Conservation (phyloP, 2,329 filamentous ascomycete genomes). For the Mollisia scopiformis region DNA sequence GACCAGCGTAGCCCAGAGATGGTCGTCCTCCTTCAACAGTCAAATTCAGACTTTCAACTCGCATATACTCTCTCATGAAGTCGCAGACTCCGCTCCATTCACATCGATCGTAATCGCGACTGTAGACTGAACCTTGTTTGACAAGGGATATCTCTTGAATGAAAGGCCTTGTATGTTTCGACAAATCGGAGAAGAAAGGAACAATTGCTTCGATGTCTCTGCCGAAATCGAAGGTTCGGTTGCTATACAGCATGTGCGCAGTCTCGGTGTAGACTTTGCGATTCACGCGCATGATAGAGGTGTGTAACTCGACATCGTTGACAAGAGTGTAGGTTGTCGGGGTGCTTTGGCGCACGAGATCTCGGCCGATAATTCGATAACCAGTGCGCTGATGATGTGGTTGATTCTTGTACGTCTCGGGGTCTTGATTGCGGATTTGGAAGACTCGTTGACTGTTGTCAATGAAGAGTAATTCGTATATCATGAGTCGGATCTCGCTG, state of each 20-base stretch:
- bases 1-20: constrained; percentile 49
- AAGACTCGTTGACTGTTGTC: constrained; percentile 40
- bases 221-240: constrained; percentile 61
- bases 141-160: constrained; percentile 55
- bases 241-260: constrained; percentile 56
- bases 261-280: constrained; percentile 57
- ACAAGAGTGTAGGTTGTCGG: constrained; percentile 59
- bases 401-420: constrained; percentile 28
- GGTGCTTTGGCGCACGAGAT: constrained; percentile 44
- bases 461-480: constrained; percentile 45
- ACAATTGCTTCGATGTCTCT: constrained; percentile 61
- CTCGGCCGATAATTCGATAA: constrained; percentile 46
- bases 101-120: constrained; percentile 56
- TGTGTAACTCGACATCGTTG: constrained; percentile 45
- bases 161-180: constrained; percentile 47
- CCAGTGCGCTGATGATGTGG: constrained; percentile 35
- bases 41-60: constrained; percentile 49
- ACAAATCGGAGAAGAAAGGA: constrained; percentile 62
- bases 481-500: constrained; percentile 32
- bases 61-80: constrained; percentile 44
- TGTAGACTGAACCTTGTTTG: constrained; percentile 56
- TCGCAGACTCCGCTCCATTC: constrained; percentile 58
- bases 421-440: constrained; percentile 42
- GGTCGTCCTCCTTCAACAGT: constrained; percentile 59
- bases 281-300: constrained; percentile 49